These are phyloP conservation scores for Hypoxylon rickii DNA, from an alignment of 495 filamentous ascomycete genomes.

Conservation along the genomic window DNA sequence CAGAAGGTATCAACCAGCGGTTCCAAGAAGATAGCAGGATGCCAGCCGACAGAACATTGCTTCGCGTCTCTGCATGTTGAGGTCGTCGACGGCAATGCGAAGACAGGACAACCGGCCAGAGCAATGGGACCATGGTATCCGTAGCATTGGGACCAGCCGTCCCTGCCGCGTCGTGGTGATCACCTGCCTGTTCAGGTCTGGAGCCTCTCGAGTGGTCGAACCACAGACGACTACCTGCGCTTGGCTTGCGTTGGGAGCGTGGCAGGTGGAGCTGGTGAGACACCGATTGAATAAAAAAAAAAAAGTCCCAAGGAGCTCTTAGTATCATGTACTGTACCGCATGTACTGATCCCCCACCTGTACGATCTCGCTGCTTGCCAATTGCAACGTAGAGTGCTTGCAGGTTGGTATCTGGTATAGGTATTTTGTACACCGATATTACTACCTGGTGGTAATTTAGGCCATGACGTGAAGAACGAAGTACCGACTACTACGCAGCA, in stretches of 20 bases:
- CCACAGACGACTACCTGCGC: conserved; percentile 14
- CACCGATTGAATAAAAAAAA: conserved; percentile 15
- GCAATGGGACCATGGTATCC: conserved; percentile 29
- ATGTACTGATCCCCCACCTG: conserved; percentile 17
- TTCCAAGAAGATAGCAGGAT: not conserved
- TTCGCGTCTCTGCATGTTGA: not conserved
- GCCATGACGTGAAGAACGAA: conserved; percentile 20
- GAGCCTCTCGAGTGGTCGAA: conserved; percentile 19
- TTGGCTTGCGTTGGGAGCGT: conserved; percentile 31
- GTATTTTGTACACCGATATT: no score
- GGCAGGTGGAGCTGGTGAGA: conserved; percentile 36
- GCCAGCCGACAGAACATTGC: not conserved
- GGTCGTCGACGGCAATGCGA: conserved; percentile 1
- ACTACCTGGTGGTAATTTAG: no score
- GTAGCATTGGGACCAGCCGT: conserved; percentile 35
- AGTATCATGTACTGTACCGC: conserved; percentile 7
- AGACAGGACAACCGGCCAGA: conserved; percentile 1
- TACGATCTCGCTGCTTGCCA: conserved; percentile 23
- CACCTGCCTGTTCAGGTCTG: conserved; percentile 32
- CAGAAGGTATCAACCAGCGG: no score
- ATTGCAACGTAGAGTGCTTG: conserved; percentile 24
- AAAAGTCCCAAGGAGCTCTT: conserved; percentile 19
- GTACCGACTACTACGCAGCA: conserved; percentile 15
- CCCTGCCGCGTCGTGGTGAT: conserved; percentile 25
- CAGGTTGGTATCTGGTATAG: no score